phyloP scores from a whole-genome alignment of 129 eudicot genomes.

The Smallanthus sonchifolius region DNA sequence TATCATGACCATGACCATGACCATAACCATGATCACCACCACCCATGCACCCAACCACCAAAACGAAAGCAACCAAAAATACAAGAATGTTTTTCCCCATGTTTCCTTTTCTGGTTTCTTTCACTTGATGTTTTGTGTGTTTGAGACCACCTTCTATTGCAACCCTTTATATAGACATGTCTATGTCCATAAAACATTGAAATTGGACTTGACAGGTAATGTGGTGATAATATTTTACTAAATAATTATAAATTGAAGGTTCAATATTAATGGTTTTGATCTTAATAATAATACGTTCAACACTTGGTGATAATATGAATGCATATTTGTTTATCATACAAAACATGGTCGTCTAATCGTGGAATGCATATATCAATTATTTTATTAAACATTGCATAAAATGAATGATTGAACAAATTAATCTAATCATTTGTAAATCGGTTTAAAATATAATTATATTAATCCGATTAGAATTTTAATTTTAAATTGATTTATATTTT shows the following conservation, averaged over 20 bases:
- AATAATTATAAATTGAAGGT: neutral
- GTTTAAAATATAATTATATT: neutral
- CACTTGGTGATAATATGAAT: neutral
- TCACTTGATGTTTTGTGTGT: conserved; percentile 1
- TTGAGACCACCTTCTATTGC: neutral
- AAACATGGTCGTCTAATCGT: conserved; percentile 17
- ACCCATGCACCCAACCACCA: conserved; percentile 25
- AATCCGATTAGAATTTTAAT: neutral
- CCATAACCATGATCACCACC: neutral
- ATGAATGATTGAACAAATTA: conserved; percentile 11
- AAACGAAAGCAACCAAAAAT: conserved; percentile 24
- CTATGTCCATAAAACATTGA: neutral
- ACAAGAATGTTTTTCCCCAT: conserved; percentile 22
- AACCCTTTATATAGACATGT: conserved; percentile 26
- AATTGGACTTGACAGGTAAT: neutral
- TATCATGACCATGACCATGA: neutral
- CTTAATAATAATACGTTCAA: neutral
- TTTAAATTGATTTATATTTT: too few species aligned
- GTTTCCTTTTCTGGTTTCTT: conserved; percentile 3
- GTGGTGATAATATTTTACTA: neutral
- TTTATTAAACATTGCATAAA: neutral
- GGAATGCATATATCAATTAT: conserved; percentile 5
- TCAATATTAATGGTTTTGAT: neutral
- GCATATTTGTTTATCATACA: neutral
- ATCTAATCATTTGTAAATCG: neutral